A percentile compares a stretch with the other conserved stretches of the same genome.
These are phyloP conservation scores for Eucalyptus shirleyi DNA, from an alignment of 345 rosid species.

Conservation along the genomic window DNA sequence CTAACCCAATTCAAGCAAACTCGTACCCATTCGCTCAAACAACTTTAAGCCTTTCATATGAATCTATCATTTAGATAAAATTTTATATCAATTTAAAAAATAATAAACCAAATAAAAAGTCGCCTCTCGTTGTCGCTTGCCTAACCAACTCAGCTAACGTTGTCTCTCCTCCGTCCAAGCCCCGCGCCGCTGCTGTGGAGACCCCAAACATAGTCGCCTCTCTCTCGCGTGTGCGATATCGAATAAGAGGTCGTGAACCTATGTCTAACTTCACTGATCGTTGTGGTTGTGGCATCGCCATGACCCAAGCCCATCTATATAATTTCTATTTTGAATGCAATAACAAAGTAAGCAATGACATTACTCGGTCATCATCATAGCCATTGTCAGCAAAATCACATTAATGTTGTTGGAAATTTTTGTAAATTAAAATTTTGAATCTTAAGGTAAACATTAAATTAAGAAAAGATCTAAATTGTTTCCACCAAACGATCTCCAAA, in stretches of 20 bases:
- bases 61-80: too few relatives aligned
- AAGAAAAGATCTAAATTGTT: not conserved
- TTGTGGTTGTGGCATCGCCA: not conserved
- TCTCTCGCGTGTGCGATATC: too few relatives aligned
- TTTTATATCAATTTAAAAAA: not conserved
- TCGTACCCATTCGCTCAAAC: not conserved
- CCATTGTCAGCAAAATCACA: not conserved
- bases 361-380: not conserved
- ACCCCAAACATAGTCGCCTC: not conserved
- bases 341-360: not conserved
- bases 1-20: not conserved
- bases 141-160: not conserved
- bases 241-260: not conserved
- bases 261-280: not conserved
- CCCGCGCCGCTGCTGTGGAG: not conserved
- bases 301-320: not conserved
- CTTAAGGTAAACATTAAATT: not conserved
- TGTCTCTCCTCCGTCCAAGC: not conserved
- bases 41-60: not conserved
- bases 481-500: not conserved
- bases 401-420: not conserved
- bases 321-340: not conserved
- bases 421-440: not conserved
- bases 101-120: not conserved
- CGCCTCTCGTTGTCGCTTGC: not conserved